Percentiles rank a stretch among this genome's conserved stretches.
These are phyloP conservation scores for Coffea humblotiana DNA, from an alignment of 305 asterid genomes.

Conservation along the genomic window DNA sequence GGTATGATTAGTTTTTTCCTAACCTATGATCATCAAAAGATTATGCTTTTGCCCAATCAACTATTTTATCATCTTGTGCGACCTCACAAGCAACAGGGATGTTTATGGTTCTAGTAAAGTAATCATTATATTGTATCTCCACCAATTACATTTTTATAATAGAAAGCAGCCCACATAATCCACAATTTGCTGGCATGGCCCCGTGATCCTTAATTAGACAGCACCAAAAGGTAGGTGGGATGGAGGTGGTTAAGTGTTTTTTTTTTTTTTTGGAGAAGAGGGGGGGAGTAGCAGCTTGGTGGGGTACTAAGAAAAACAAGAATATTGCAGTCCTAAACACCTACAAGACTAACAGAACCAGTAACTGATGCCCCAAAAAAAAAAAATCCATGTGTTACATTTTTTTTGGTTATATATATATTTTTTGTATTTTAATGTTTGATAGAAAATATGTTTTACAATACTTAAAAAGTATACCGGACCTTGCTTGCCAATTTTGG, in stretches of 20 bases:
- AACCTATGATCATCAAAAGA: constrained; percentile 18
- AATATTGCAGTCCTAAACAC: background rate
- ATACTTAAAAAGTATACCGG: too few relatives aligned
- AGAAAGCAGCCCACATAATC: background rate
- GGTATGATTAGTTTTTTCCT: constrained; percentile 17
- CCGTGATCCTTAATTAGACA: constrained; percentile 1
- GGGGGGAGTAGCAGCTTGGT: background rate
- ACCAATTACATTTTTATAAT: background rate
- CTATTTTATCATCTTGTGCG: constrained; percentile 29
- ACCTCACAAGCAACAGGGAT: constrained; percentile 39
- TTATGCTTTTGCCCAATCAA: constrained; percentile 19
- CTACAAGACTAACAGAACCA: background rate
- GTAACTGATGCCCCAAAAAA: background rate
- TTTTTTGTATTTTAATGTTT: too few relatives aligned
- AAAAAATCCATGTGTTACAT: too few relatives aligned
- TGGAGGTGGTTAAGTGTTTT: background rate
- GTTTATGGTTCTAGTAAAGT: constrained; percentile 20
- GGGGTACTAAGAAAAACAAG: background rate
- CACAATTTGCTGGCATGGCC: constrained; percentile 20
- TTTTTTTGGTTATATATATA: background rate
- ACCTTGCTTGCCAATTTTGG: background rate
- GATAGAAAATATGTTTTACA: too few relatives aligned
- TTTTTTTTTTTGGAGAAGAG: too few relatives aligned
- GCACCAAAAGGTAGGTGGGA: background rate
- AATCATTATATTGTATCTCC: constrained; percentile 8